Evolutionary conservation across 2,329 filamentous ascomycete species (phyloP).

Genomic region (Ophiobolus disseminans): DNA sequence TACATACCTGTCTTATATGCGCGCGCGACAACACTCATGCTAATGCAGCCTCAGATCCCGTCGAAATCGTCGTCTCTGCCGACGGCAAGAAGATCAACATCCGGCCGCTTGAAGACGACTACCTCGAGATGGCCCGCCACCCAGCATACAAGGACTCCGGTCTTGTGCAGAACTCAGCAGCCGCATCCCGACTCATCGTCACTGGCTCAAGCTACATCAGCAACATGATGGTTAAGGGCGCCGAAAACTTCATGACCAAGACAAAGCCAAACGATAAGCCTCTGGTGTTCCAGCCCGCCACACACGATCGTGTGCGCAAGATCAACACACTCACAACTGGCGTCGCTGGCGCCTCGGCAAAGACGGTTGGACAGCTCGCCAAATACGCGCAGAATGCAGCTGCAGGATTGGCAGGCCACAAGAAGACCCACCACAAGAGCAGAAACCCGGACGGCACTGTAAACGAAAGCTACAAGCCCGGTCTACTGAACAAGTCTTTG

Average conservation of each 20-base stretch:
- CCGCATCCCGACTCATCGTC: slow-evolving; percentile 89
- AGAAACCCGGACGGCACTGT: slow-evolving; percentile 74
- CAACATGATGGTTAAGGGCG: slow-evolving; percentile 77
- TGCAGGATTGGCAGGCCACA: slow-evolving; percentile 73
- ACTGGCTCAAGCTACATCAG: slow-evolving; percentile 82
- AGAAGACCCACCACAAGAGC: slow-evolving; percentile 64
- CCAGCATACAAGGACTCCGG: slow-evolving; percentile 90
- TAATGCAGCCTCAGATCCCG: slow-evolving; percentile 66
- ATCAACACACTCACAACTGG: slow-evolving; percentile 85
- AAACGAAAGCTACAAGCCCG: slow-evolving; percentile 77
- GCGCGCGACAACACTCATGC: slow-evolving; percentile 17
- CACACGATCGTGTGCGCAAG: slow-evolving; percentile 84
- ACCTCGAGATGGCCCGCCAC: slow-evolving; percentile 79
- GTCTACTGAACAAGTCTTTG: slow-evolving; percentile 91
- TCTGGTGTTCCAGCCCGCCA: slow-evolving; percentile 84
- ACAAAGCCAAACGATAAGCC: slow-evolving; percentile 80
- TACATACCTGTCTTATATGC: slow-evolving; percentile 9
- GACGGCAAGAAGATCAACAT: slow-evolving; percentile 75
- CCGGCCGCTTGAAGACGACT: slow-evolving; percentile 71
- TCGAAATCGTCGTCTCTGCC: slow-evolving; percentile 76
- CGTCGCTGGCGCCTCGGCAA: slow-evolving; percentile 80
- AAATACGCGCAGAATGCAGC: slow-evolving; percentile 90
- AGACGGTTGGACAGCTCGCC: slow-evolving; percentile 84
- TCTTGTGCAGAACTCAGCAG: slow-evolving; percentile 84
- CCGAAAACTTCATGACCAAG: slow-evolving; percentile 80